Percentiles rank a stretch among this genome's conserved stretches.
Conservation (phyloP, 2,329 filamentous ascomycete species). For the Aspergillus pseudoviridinutans region DNA sequence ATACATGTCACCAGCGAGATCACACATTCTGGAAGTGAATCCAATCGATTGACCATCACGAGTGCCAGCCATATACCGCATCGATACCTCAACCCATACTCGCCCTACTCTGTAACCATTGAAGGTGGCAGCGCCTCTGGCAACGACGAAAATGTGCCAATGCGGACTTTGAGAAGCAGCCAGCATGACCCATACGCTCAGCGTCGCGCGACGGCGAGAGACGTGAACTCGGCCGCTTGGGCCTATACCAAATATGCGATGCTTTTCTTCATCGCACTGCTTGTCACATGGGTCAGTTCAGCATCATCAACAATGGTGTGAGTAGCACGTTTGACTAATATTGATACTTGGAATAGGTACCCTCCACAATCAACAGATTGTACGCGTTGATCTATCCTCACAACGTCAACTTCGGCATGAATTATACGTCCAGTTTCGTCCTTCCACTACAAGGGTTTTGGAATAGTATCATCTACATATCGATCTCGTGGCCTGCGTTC, state of each 20-base stretch:
- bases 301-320: background rate
- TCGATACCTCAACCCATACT: slow-evolving; percentile 8
- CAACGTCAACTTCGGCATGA: slow-evolving; percentile 54
- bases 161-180: slow-evolving; percentile 6
- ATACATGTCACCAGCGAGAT: slow-evolving; percentile 60
- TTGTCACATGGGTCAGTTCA: slow-evolving; percentile 38
- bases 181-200: slow-evolving; percentile 7
- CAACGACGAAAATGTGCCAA: background rate
- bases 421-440: slow-evolving; percentile 68
- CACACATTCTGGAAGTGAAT: slow-evolving; percentile 13
- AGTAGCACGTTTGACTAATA: background rate
- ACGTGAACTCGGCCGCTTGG: slow-evolving; percentile 36
- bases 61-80: slow-evolving; percentile 6
- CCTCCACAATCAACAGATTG: slow-evolving; percentile 71
- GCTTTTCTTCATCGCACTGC: slow-evolving; percentile 39
- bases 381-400: slow-evolving; percentile 62
- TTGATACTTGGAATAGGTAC: slow-evolving; percentile 43
- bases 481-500: slow-evolving; percentile 65
- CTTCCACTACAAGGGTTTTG: slow-evolving; percentile 80
- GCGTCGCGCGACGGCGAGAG: slow-evolving; percentile 17
- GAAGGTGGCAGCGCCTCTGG: slow-evolving; percentile 19
- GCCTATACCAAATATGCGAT: slow-evolving; percentile 39
- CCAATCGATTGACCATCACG: background rate
- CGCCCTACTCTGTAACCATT: slow-evolving; percentile 32
- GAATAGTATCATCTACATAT: slow-evolving; percentile 74